A percentile compares a stretch with the other conserved stretches of the same genome.
Conservation (phyloP, 305 asterid genomes). For the Petunia hybrid region DNA sequence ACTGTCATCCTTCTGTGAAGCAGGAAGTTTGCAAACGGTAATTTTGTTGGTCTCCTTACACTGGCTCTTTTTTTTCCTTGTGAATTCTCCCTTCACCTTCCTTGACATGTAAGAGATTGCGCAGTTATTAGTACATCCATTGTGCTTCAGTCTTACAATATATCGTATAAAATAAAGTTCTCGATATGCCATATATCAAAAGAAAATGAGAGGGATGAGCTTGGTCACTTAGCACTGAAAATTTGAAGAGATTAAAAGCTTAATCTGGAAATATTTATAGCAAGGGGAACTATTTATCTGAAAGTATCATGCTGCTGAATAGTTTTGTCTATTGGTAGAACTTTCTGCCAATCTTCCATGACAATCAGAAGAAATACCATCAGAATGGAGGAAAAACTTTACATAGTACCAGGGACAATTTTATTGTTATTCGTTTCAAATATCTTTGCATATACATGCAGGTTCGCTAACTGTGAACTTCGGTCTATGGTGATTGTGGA, state of each 20-base stretch:
- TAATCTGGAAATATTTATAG: neutral
- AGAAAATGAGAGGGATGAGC: too few species aligned
- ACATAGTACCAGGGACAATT: neutral
- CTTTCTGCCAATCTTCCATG: neutral
- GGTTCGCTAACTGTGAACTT: constrained; percentile 91
- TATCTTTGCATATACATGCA: constrained; percentile 45
- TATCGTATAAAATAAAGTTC: too few species aligned
- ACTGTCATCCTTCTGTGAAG: constrained; percentile 71
- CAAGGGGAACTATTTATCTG: neutral
- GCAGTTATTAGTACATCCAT: neutral
- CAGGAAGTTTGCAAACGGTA: constrained; percentile 77
- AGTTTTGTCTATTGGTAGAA: neutral
- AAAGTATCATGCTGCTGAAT: neutral
- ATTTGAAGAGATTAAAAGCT: neutral
- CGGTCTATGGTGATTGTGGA: constrained; percentile 85
- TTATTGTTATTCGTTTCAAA: neutral
- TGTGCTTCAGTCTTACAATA: too few species aligned
- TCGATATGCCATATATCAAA: too few species aligned
- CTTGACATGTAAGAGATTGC: neutral
- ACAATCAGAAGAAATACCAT: neutral
- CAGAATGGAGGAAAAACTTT: neutral
- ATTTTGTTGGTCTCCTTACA: constrained; percentile 37
- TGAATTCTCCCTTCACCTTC: neutral
- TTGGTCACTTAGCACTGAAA: neutral
- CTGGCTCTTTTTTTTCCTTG: too few species aligned